Evolutionary conservation across 345 rosid species (phyloP).

Genomic region (Citrus australasica): DNA sequence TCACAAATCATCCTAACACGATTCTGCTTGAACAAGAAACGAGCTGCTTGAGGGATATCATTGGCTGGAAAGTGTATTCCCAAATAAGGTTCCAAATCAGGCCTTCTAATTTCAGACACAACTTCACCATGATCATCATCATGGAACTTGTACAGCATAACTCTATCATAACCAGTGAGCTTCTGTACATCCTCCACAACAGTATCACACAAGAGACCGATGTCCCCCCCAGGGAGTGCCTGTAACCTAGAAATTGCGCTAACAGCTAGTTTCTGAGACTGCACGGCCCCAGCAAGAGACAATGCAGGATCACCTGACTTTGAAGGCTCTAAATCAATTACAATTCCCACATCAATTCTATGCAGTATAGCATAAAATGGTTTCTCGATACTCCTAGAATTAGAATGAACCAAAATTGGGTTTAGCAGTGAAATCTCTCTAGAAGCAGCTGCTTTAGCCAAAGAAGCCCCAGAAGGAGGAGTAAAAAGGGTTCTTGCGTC

Average conservation of each 20-base stretch:
- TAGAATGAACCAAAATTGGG: slow-evolving; percentile 67
- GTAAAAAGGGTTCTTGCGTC: slow-evolving; percentile 69
- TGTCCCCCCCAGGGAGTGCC: slow-evolving; percentile 77
- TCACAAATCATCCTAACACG: slow-evolving; percentile 80
- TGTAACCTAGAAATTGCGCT: slow-evolving; percentile 82
- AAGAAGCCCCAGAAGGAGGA: slow-evolving; percentile 49
- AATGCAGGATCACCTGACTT: slow-evolving; percentile 51
- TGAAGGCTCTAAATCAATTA: slow-evolving; percentile 88
- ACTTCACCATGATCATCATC: slow-evolving; percentile 91
- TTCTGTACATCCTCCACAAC: slow-evolving; percentile 85
- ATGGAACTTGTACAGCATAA: slow-evolving; percentile 85
- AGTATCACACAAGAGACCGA: slow-evolving; percentile 74
- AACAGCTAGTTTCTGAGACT: slow-evolving; percentile 82
- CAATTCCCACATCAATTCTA: slow-evolving; percentile 69
- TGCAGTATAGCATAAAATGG: slow-evolving; percentile 82
- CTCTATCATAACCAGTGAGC: slow-evolving; percentile 83
- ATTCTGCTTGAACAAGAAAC: slow-evolving; percentile 83
- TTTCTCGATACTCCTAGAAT: slow-evolving; percentile 49
- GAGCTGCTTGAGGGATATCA: slow-evolving; percentile 83
- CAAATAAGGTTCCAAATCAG: slow-evolving; percentile 84
- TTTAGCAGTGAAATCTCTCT: slow-evolving; percentile 67
- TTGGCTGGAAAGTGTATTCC: slow-evolving; percentile 90
- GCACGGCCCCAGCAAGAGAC: slow-evolving; percentile 76
- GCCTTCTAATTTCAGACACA: slow-evolving; percentile 75
- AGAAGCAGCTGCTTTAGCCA: slow-evolving; percentile 61